Percentiles rank a stretch among this genome's conserved stretches.
These are phyloP conservation scores for Kodamaea sp. DNA, from an alignment of 1,139 yeast genomes.

Conservation along the genomic window DNA sequence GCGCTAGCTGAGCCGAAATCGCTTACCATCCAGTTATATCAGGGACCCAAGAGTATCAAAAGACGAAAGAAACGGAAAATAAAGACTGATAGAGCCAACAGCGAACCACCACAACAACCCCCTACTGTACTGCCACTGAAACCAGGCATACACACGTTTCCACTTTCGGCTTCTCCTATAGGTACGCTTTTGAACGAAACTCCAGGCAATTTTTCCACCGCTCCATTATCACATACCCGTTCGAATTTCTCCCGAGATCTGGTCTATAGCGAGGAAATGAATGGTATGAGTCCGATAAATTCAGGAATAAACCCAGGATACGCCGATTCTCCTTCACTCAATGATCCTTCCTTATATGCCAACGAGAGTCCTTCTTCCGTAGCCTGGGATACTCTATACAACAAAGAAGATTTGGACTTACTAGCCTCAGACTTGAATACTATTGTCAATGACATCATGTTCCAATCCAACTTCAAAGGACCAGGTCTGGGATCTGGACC, in stretches of 20 bases:
- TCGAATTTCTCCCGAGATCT: not conserved
- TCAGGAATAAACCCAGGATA: not conserved
- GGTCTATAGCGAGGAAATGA: not conserved
- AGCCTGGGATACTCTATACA: constrained; percentile 18
- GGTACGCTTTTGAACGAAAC: constrained; percentile 3
- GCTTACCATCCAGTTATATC: constrained; percentile 13
- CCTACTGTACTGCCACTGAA: not conserved
- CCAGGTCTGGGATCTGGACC: not conserved
- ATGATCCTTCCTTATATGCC: constrained; percentile 2
- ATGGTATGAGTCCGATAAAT: not conserved
- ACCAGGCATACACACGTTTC: not conserved
- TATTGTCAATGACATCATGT: constrained; percentile 43
- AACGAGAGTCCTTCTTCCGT: constrained; percentile 9
- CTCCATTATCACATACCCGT: not conserved
- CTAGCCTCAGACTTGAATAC: constrained; percentile 46
- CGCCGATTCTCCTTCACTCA: constrained; percentile 2
- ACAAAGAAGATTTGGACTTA: constrained; percentile 37
- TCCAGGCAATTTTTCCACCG: constrained; percentile 2
- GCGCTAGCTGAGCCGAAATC: constrained; percentile 7
- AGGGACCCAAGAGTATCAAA: constrained; percentile 10
- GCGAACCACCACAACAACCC: not conserved
- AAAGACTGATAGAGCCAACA: not conserved
- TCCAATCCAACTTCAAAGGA: constrained; percentile 29
- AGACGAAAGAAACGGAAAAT: constrained; percentile 6
- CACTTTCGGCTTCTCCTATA: constrained; percentile 2